Evolutionary conservation across 2,329 filamentous ascomycete genomes (phyloP).

Genomic region (Hymenoscyphus fraxineus): DNA sequence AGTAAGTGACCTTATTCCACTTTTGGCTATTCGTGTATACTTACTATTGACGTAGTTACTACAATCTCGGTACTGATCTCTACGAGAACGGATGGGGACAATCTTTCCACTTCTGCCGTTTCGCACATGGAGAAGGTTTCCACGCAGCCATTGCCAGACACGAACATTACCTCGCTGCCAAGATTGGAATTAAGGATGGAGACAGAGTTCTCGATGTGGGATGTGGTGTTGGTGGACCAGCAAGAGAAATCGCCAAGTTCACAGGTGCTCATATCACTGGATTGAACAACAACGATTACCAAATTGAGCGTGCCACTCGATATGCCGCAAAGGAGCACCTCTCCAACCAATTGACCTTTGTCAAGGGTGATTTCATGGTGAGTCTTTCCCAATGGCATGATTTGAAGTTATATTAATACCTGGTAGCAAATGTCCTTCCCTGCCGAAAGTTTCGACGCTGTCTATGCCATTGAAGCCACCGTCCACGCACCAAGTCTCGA

Average conservation of each 20-base stretch:
- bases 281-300: slow-evolving; percentile 99
- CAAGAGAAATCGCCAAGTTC: slow-evolving; percentile 95
- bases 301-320: slow-evolving; percentile 86
- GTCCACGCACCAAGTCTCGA: slow-evolving; percentile 88
- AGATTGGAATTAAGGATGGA: slow-evolving; percentile 80
- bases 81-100: slow-evolving; percentile 98
- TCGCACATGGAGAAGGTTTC: slow-evolving; percentile 83
- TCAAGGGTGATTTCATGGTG: slow-evolving; percentile 96
- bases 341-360: slow-evolving; percentile 74
- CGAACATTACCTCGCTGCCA: slow-evolving; percentile 94
- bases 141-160: slow-evolving; percentile 90
- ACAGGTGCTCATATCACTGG: slow-evolving; percentile 85
- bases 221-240: slow-evolving; percentile 93
- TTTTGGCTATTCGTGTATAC: not conserved
- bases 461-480: slow-evolving; percentile 96
- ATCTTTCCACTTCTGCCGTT: slow-evolving; percentile 97
- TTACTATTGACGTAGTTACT: slow-evolving; percentile 60
- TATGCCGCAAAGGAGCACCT: slow-evolving; percentile 84
- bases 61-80: slow-evolving; percentile 90
- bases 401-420: slow-evolving; percentile 10
- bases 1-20: slow-evolving; percentile 54
- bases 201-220: slow-evolving; percentile 95
- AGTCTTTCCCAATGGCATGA: slow-evolving; percentile 15
- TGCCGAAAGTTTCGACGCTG: slow-evolving; percentile 86
- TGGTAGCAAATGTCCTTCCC: slow-evolving; percentile 87